Evolutionary conservation across 2,329 filamentous ascomycete species (phyloP).

Genomic region (Talaromyces sp.): DNA sequence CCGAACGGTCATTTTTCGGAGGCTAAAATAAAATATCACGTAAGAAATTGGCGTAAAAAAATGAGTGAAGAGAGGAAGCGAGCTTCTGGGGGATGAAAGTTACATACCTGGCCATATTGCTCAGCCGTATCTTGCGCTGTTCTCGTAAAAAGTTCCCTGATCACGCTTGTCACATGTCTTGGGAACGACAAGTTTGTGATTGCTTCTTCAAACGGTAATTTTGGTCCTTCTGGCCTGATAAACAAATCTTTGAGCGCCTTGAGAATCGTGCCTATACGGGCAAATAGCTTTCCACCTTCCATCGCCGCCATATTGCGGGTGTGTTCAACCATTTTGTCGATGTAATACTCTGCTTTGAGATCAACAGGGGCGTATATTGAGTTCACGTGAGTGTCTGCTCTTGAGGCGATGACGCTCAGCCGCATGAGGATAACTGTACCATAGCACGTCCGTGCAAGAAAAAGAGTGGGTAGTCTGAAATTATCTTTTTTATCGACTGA

Average conservation of each 20-base stretch:
- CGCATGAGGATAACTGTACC: neutral
- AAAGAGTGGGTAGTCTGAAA: neutral
- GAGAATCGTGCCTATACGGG: neutral
- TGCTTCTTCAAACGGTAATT: neutral
- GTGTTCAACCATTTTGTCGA: neutral
- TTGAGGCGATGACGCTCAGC: neutral
- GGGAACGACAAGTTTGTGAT: neutral
- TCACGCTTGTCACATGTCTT: neutral
- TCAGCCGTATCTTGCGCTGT: neutral
- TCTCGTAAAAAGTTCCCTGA: neutral
- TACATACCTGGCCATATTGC: neutral
- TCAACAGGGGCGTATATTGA: neutral
- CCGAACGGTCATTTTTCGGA: neutral
- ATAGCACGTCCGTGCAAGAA: neutral
- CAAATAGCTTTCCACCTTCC: neutral
- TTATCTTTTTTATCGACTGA: neutral
- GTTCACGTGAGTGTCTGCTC: neutral
- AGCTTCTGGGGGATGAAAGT: neutral
- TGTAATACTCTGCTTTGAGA: neutral
- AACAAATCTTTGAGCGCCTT: neutral
- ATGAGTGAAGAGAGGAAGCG: neutral
- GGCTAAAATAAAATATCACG: neutral
- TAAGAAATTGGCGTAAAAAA: neutral
- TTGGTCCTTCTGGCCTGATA: neutral
- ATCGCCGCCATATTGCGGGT: neutral